These are phyloP conservation scores for Fusarium tanahbumbuense DNA, from an alignment of 2,329 filamentous ascomycete species.

Conservation along the genomic window DNA sequence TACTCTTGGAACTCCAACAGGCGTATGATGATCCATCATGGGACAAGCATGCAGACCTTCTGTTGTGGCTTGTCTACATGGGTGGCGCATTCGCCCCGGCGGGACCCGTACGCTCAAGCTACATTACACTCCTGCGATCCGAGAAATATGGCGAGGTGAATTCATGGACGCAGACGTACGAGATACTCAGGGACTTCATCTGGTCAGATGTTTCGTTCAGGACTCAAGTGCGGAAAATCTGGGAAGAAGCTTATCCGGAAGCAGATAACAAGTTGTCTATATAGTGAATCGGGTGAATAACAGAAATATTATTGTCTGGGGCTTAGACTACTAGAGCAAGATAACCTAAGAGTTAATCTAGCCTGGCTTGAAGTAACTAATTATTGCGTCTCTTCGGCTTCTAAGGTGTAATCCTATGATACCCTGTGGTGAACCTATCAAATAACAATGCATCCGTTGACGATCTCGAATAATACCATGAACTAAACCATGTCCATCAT, in stretches of 20 bases:
- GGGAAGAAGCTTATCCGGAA: no score
- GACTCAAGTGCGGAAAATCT: rapidly evolving
- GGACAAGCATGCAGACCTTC: not conserved
- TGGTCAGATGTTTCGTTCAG: slow-evolving; percentile 1
- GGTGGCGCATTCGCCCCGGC: not conserved
- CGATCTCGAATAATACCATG: no score
- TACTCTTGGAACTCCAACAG: not conserved
- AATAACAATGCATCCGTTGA: no score
- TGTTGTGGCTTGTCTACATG: slow-evolving; percentile 6
- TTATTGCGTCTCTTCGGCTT: no score
- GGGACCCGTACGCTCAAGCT: not conserved
- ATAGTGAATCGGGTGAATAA: no score
- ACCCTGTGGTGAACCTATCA: no score
- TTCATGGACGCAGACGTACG: not conserved
- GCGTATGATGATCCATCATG: not conserved
- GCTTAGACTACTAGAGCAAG: no score
- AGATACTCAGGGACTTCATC: not conserved
- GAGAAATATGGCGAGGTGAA: rapidly evolving
- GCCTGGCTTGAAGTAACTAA: no score
- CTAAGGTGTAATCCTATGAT: no score
- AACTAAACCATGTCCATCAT: not conserved
- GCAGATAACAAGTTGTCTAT: no score
- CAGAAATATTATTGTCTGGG: no score
- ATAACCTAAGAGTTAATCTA: no score
- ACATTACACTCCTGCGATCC: not conserved